Percentiles rank a stretch among this genome's conserved stretches.
These are phyloP conservation scores for Tuber aestivum DNA, from an alignment of 495 filamentous ascomycete species.

Conservation along the genomic window DNA sequence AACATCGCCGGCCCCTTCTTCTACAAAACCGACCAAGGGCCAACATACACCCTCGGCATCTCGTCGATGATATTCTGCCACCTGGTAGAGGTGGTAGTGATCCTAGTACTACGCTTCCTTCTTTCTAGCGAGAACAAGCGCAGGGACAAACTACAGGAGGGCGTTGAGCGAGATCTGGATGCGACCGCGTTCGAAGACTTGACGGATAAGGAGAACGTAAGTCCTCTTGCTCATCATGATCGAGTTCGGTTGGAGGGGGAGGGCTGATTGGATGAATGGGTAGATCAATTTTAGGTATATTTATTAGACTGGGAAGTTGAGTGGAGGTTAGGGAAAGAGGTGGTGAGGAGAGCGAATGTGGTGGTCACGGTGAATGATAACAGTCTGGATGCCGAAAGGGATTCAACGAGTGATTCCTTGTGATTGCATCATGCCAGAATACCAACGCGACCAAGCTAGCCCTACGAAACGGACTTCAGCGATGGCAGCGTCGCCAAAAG, in stretches of 20 bases:
- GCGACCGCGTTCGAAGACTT: conserved; percentile 56
- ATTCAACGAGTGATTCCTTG: background rate
- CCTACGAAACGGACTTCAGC: background rate
- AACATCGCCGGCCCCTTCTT: conserved; percentile 59
- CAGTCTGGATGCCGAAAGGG: background rate
- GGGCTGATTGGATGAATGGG: background rate
- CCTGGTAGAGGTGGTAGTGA: conserved; percentile 51
- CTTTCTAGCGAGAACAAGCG: conserved; percentile 55
- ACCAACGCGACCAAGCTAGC: background rate
- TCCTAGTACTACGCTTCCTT: conserved; percentile 48
- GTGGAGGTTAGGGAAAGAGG: background rate
- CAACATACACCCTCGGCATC: conserved; percentile 55
- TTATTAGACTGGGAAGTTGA: conserved; percentile 8
- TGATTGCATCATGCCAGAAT: background rate
- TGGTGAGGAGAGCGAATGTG: background rate
- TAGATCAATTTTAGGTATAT: conserved; percentile 32
- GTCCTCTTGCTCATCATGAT: conserved; percentile 46
- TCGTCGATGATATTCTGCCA: conserved; percentile 61
- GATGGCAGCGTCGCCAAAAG: background rate
- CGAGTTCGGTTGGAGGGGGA: background rate
- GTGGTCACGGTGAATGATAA: background rate
- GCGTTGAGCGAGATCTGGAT: conserved; percentile 51
- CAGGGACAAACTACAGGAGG: conserved; percentile 51
- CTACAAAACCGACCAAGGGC: conserved; percentile 54
- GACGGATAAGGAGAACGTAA: conserved; percentile 57